Base-by-base conservation (phyloP, 208 protist genomes). In the Leishmania martiniquensis region DNA sequence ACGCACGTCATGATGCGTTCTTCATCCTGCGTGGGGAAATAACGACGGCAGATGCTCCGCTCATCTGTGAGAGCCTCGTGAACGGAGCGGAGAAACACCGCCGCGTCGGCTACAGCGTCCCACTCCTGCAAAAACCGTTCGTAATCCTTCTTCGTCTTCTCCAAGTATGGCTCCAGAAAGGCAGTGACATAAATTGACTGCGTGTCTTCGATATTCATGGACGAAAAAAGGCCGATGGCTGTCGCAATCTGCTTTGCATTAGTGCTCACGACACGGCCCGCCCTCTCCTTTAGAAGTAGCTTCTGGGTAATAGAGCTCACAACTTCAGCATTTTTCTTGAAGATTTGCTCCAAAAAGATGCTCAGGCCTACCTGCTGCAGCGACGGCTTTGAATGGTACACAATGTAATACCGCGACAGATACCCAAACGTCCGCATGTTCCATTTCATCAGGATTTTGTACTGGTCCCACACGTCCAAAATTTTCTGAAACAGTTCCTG, bases 381-480 rank as follows among this genome's bases (percentile, higher is more conserved):
- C 17, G 91, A 92, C 2, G 89, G 90, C 81, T 97, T 96, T 7
- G 85, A 89, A 62, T 92, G 88, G 76, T 97, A 91, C 62, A 94
- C 86, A 75, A 96, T 96, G 77, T 94, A 97, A 72, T 91, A 97
- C 22, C 92, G 88, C 25, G 94, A 96, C 37, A 97, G 79, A 59
- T 97, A 97, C 1, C 85, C 85, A 78, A 97, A 97, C 25, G 91
- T 85, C 29, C 78, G 81, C 79, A 94, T 91, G 72, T 93, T 95
- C 94, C 91, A 96, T 72, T 89, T 92, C 91, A 94, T 93, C 44
- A 97, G 71, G 29, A 96, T 79, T 54, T 94, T 94, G 84, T 96
- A 97, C 55, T 89, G 92, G 7, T 88, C 78, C 92, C 94, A 97
- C 10, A 94, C 78, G 20, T 85, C 85, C 37, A 95, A 77, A 45